Base-by-base conservation (phyloP, 331 rosid genomes). In the Quercus tomentella region DNA sequence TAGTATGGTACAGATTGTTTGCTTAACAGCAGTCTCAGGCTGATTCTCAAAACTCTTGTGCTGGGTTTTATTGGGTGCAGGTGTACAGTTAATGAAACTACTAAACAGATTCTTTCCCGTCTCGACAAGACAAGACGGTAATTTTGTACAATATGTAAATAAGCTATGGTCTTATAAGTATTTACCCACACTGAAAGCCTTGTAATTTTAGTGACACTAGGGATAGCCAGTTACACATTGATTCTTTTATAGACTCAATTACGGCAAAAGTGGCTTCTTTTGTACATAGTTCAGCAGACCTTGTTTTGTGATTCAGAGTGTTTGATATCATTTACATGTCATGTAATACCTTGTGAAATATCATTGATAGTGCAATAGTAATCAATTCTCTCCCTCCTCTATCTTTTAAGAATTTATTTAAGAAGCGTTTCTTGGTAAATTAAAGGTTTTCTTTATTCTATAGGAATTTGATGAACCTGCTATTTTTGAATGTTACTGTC, bases 91-190 rank as follows among this genome's bases (percentile, higher is more conserved):
- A 69, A 63, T 60, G 41, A 81, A 81, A 62, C 82, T 79, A 56
- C 83, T 63, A 31, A 15, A 71, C 70, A 23, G 74, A 86, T 86
- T 88, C 85, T 83, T 88, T 85, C 67, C 54, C 67, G 60, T 66
- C 85, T 65, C 70, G 23, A 71, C 2, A 43, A 25, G 75, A 49
- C 4, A n/a, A 43, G 35, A 51, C 75, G 35, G 75, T 16, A 49
- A 71, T 71, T 52, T 88, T 67, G 88, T 81, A 79, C 68, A 86
- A 77, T 41, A 58, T 83, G 86, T 86, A 66, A 79, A 76, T 81
- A 79, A n/a, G n/a, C 78, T 81, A 3, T 74, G 82, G 74, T 79
- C 83, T 79, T 81, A 56, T 23, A 73, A 56, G 70, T 77, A 78
- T 76, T 70, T 67, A 17, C 26, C 26, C 52, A 11, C 52, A 52